Evolutionary conservation across 2,329 filamentous ascomycete genomes (phyloP).

Genomic region (Colletotrichum sp.): DNA sequence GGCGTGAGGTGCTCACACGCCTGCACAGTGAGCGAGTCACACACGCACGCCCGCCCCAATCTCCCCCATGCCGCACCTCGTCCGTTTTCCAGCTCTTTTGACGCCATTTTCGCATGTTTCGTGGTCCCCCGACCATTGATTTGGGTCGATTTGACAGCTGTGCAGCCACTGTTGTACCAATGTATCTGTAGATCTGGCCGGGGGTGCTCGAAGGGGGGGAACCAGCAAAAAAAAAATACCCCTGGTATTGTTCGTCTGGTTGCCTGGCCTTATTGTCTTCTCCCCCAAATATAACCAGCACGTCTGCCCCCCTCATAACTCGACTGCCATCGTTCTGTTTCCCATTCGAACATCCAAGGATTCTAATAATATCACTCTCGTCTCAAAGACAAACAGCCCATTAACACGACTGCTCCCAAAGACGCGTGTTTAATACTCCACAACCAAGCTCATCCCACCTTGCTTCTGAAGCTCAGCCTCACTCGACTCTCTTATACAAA

Average conservation of each 20-base stretch:
- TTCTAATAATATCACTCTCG: conserved; percentile 2
- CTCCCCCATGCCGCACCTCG: conserved; percentile 8
- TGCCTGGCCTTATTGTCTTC: neutral
- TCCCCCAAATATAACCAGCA: conserved; percentile 14
- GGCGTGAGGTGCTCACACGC: neutral
- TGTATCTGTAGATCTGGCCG: neutral
- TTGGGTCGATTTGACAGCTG: conserved; percentile 2
- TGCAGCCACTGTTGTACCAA: conserved; percentile 2
- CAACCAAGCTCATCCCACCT: neutral
- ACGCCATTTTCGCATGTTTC: conserved; percentile 22
- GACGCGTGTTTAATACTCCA: conserved; percentile 1
- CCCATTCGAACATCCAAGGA: neutral
- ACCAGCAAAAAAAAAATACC: neutral
- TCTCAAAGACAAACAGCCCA: neutral
- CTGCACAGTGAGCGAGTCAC: conserved; percentile 6
- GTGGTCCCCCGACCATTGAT: neutral
- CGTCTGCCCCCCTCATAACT: neutral
- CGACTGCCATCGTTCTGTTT: neutral
- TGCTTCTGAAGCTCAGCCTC: neutral
- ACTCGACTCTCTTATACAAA: conserved; percentile 1
- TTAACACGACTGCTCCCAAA: neutral
- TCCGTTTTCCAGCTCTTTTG: conserved; percentile 18
- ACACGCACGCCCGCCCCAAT: neutral
- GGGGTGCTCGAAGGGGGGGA: neutral
- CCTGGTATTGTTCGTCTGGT: neutral